Conservation (phyloP, 768 basidiomycete species). For the Kwoniella dejecticola region DNA sequence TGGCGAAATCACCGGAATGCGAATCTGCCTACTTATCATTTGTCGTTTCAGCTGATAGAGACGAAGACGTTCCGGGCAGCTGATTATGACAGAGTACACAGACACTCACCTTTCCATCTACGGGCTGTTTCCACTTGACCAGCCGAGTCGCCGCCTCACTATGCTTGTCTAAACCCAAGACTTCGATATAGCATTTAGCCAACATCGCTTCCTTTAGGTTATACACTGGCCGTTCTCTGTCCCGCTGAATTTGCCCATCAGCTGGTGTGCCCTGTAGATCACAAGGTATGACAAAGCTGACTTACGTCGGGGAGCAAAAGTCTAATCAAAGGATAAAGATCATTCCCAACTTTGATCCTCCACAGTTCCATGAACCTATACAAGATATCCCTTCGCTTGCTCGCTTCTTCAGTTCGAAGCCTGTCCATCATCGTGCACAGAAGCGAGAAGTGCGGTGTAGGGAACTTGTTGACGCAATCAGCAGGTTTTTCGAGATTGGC, state of each 20-base stretch:
- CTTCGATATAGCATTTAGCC: conserved; percentile 86
- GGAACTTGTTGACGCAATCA: conserved; percentile 43
- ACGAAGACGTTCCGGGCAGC: no score
- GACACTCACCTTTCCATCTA: conserved; percentile 52
- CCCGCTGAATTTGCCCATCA: conserved; percentile 66
- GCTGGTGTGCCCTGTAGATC: neutral
- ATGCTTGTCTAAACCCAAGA: conserved; percentile 77
- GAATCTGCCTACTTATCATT: conserved; percentile 42
- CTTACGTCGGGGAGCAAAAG: conserved; percentile 83
- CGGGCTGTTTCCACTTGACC: conserved; percentile 74
- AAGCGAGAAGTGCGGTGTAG: conserved; percentile 42
- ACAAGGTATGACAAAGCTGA: conserved; percentile 39
- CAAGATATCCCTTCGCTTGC: conserved; percentile 71
- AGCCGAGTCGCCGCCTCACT: conserved; percentile 80
- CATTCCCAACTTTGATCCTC: conserved; percentile 79
- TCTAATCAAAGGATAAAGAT: conserved; percentile 85
- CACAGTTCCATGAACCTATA: conserved; percentile 79
- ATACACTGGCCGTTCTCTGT: conserved; percentile 87
- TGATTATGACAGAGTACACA: no score
- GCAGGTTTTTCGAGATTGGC: conserved; percentile 37
- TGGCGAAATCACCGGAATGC: conserved; percentile 77
- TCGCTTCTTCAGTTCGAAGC: conserved; percentile 72
- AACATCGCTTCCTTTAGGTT: conserved; percentile 93
- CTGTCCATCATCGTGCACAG: conserved; percentile 69
- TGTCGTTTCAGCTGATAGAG: no score